Evolutionary conservation across 306 rosid genomes (phyloP), one percentile per base, ranked within the genome.

Genomic region (Calophaca sinica): DNA sequence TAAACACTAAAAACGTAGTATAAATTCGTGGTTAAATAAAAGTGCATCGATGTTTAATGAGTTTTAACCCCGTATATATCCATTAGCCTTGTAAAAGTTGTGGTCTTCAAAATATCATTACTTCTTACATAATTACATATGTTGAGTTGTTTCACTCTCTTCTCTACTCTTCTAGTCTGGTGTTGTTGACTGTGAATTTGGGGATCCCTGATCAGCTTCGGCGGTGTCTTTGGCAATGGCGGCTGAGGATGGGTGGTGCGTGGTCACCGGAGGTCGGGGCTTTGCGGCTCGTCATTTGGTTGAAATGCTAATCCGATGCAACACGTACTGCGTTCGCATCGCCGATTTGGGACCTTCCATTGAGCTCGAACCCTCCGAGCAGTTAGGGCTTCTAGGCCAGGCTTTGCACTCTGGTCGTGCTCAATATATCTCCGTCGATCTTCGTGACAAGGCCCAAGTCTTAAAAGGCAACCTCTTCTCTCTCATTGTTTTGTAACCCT

Each of bases 241-340:
- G 3, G 77, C 39, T 3, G 89, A 71, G 39, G 89, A 82, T 20
- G 83, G 68, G 61, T 96, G 98, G 92, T 90, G 99, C 75, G 91
- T 90, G 55, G 98, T 96, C 49, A 96, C 96, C 26, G 99, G 99
- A 35, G 99, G 96, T 3, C 87, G 99, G 3, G 99, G 99, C 67
- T 96, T 96, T 70, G 96, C 97, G 10, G 99, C 99, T 3, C 87
- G 99, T 1, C 99, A 96, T 82, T 83, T 96, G 82, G 97, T 90
- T 2, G 90, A 85, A 69, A 89, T 87, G 93, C 86, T 96, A 31
- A 77, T 96, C 85, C 78, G 33, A 10, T 33, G 69, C 63, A 68
- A 82, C 58, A 63, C 70, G 5, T 96, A 80, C 86, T 59, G 75
- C 5, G 93, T 96, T 51, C 82, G 99, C 65, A 84, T 96, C 63